These are phyloP conservation scores for Solanum hybrid DNA, from an alignment of 305 asterid genomes.

Conservation along the genomic window DNA sequence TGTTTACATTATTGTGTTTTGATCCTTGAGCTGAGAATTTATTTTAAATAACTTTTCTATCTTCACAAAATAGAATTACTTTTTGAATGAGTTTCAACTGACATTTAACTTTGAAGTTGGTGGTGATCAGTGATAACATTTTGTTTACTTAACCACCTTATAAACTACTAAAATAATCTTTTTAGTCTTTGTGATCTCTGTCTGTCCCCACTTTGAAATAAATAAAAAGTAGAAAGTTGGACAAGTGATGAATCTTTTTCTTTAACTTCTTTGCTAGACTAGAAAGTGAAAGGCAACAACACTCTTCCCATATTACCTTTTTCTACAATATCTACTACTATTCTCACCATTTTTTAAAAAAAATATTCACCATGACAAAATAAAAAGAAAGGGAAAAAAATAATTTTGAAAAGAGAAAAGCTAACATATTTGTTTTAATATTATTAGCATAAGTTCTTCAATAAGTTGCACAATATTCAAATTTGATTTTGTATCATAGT, in stretches of 20 bases:
- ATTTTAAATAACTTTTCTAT: not conserved
- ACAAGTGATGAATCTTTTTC: not conserved
- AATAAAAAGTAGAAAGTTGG: not conserved
- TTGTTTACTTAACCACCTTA: not conserved
- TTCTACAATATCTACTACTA: not conserved
- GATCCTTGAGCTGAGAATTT: fast-evolving
- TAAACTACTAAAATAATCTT: not conserved
- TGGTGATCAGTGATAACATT: not conserved
- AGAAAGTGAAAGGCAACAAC: slow-evolving; percentile 14
- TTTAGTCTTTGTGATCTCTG: not conserved
- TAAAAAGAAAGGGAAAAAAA: not conserved
- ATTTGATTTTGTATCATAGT: not conserved
- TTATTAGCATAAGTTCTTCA: not conserved
- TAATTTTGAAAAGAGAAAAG: too few relatives aligned
- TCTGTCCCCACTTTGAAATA: not conserved
- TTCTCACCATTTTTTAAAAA: not conserved
- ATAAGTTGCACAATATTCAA: not conserved
- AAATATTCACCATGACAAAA: not conserved
- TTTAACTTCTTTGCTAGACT: not conserved
- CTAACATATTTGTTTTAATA: not conserved
- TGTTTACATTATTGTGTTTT: not conserved
- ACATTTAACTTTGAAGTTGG: not conserved
- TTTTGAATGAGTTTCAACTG: not conserved
- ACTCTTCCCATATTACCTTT: not conserved
- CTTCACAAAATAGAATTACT: not conserved